These are phyloP conservation scores for Cyberlindnera suaveolens DNA, from an alignment of 805 yeast species.

Conservation along the genomic window DNA sequence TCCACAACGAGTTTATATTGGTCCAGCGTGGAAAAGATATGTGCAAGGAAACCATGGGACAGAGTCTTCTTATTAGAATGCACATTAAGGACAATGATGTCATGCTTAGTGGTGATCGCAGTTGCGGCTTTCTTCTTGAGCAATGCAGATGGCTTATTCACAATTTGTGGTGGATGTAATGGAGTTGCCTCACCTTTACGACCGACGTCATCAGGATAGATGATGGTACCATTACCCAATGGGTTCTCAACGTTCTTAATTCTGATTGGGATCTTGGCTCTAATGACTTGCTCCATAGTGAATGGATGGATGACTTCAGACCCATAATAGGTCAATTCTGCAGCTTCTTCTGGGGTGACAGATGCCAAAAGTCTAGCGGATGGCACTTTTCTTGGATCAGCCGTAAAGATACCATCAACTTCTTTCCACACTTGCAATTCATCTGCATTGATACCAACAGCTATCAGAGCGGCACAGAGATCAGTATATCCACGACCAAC, in stretches of 20 bases:
- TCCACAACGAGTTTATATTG: slow-evolving; percentile 84
- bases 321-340: slow-evolving; percentile 96
- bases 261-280: slow-evolving; percentile 92
- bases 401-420: slow-evolving; percentile 97
- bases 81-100: slow-evolving; percentile 85
- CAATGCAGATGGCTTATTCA: slow-evolving; percentile 26
- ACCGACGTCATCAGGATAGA: slow-evolving; percentile 86
- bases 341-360: slow-evolving; percentile 98
- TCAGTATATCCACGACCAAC: slow-evolving; percentile 98
- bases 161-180: slow-evolving; percentile 81
- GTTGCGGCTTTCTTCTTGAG: slow-evolving; percentile 69
- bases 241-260: slow-evolving; percentile 96
- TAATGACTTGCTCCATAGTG: slow-evolving; percentile 98
- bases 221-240: slow-evolving; percentile 85
- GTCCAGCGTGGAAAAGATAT: slow-evolving; percentile 81
- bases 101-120: slow-evolving; percentile 92
- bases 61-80: slow-evolving; percentile 91
- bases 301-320: slow-evolving; percentile 98
- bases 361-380: slow-evolving; percentile 77
- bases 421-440: slow-evolving; percentile 98
- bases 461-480: slow-evolving; percentile 92
- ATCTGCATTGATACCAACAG: slow-evolving; percentile 88
- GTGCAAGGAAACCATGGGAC: slow-evolving; percentile 93
- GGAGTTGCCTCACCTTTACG: slow-evolving; percentile 87
- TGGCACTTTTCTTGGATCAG: slow-evolving; percentile 94